A percentile compares a stretch with the other conserved stretches of the same genome.
phyloP scores from a whole-genome alignment of 768 basidiomycete species.

The Stropharia rugosoannulata region DNA sequence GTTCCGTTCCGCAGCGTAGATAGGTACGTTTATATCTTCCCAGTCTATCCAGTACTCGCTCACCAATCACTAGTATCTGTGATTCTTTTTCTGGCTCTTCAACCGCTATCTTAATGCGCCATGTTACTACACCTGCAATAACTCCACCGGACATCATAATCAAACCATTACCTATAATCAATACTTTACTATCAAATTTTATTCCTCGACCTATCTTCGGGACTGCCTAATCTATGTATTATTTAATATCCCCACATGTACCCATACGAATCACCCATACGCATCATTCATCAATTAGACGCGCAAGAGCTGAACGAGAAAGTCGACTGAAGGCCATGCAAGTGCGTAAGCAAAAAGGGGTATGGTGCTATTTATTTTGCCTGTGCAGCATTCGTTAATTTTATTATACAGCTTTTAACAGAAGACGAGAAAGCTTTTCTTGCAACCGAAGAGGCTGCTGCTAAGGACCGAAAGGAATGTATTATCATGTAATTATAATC shows the following conservation, averaged over 20 bases:
- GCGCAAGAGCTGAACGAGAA: constrained; percentile 72
- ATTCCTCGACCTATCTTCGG: constrained; percentile 69
- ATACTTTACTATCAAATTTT: constrained; percentile 42
- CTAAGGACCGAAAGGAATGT: constrained; percentile 48
- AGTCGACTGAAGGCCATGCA: constrained; percentile 70
- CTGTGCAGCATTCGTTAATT: background rate
- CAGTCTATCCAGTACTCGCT: constrained; percentile 47
- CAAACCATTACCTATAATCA: constrained; percentile 37
- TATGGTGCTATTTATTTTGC: constrained; percentile 32
- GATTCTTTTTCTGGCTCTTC: constrained; percentile 20
- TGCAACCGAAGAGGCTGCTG: constrained; percentile 48
- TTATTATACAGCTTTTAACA: constrained; percentile 44
- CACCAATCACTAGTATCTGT: constrained; percentile 60
- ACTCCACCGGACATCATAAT: constrained; percentile 27
- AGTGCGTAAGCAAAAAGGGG: constrained; percentile 74
- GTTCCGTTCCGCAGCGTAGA: constrained; percentile 50
- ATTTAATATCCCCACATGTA: constrained; percentile 21
- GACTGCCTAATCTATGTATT: constrained; percentile 47
- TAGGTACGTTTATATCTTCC: constrained; percentile 53
- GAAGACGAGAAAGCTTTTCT: constrained; percentile 65
- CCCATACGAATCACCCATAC: constrained; percentile 22
- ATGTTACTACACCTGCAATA: constrained; percentile 14
- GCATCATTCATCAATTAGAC: constrained; percentile 38
- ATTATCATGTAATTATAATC: constrained; percentile 50
- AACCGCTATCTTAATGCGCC: constrained; percentile 10